These are phyloP conservation scores for Cryptosporidium viatorum DNA, from an alignment of 169 alveolate genomes.

Conservation along the genomic window DNA sequence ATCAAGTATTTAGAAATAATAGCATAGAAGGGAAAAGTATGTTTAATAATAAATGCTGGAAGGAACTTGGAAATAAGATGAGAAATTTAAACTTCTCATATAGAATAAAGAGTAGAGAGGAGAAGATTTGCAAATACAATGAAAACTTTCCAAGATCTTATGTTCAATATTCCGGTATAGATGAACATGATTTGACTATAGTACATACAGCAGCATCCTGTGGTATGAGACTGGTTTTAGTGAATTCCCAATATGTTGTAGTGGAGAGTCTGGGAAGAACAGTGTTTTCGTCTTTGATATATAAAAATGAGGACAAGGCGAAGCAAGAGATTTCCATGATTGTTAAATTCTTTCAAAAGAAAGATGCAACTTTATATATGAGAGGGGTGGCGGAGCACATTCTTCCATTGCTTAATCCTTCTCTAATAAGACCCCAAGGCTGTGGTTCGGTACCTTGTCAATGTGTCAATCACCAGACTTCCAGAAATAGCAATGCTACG, in stretches of 20 bases:
- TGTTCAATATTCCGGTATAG: conserved; percentile 68
- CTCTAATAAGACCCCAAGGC: background rate
- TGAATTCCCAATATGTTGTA: conserved; percentile 50
- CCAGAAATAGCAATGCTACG: background rate
- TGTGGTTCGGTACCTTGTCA: background rate
- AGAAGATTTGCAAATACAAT: conserved; percentile 17
- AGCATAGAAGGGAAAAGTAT: background rate
- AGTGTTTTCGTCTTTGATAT: conserved; percentile 56
- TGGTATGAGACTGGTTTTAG: conserved; percentile 69
- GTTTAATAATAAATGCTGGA: conserved; percentile 7
- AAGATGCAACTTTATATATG: conserved; percentile 19
- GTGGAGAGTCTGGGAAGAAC: conserved; percentile 71
- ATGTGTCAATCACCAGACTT: background rate
- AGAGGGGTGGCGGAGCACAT: conserved; percentile 63
- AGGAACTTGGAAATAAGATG: background rate
- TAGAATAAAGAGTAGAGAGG: conserved; percentile 3
- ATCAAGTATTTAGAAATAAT: background rate
- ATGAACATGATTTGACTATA: conserved; percentile 56
- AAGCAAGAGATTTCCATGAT: conserved; percentile 53
- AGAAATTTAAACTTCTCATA: conserved; percentile 15
- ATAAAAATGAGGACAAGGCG: conserved; percentile 36
- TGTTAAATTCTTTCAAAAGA: conserved; percentile 41
- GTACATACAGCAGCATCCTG: conserved; percentile 70
- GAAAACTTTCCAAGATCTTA: conserved; percentile 45
- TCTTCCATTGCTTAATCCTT: conserved; percentile 27